phyloP scores from a whole-genome alignment of 1,284 basidiomycete genomes.

The Fomes fomentarius region DNA sequence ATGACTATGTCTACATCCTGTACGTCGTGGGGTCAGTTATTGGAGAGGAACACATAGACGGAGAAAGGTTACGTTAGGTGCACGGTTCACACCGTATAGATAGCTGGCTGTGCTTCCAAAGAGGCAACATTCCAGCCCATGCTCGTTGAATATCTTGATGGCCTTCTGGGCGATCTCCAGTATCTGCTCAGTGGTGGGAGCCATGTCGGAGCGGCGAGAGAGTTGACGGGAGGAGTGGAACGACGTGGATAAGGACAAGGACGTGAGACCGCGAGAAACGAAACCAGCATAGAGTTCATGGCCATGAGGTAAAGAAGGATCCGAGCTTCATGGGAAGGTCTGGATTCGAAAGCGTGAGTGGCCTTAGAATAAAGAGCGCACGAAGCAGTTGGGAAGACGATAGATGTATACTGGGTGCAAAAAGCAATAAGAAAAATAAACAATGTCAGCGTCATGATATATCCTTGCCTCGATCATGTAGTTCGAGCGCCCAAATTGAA shows the following conservation, averaged over 20 bases:
- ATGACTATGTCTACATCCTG: slow-evolving; percentile 59
- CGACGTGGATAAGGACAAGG: no score
- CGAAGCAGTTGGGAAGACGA: no score
- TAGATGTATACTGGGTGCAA: no score
- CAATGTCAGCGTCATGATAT: no score
- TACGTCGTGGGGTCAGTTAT: background rate
- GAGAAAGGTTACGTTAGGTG: slow-evolving; percentile 10
- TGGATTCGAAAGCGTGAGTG: no score
- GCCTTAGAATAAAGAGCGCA: no score
- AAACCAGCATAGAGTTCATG: no score
- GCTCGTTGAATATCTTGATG: slow-evolving; percentile 9
- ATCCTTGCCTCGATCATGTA: no score
- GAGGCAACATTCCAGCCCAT: slow-evolving; percentile 14
- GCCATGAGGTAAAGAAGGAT: background rate
- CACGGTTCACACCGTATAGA: slow-evolving; percentile 9
- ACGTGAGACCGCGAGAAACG: no score
- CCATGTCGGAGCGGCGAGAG: background rate
- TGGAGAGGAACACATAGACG: background rate
- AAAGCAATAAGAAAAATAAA: no score
- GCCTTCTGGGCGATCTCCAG: slow-evolving; percentile 10
- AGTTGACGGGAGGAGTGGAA: background rate
- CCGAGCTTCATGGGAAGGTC: background rate
- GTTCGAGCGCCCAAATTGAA: no score
- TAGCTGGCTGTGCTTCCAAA: slow-evolving; percentile 18
- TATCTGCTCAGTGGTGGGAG: slow-evolving; percentile 4